Percentiles rank a stretch among this genome's conserved stretches.
These are phyloP conservation scores for Amaranthus palmeri DNA, from an alignment of 148 eudicot species.

Conservation along the genomic window DNA sequence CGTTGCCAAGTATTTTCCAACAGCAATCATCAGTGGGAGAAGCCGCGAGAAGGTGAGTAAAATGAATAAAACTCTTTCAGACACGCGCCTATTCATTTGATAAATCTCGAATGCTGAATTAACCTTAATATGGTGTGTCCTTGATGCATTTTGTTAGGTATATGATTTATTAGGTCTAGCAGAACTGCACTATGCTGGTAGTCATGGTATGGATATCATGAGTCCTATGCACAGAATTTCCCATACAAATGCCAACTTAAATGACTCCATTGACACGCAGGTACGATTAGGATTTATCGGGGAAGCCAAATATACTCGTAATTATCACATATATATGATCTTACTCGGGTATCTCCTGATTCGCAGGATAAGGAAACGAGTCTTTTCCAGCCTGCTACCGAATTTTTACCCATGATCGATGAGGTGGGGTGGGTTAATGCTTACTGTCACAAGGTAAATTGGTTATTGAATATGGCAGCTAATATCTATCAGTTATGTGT, in stretches of 20 bases:
- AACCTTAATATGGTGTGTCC: background rate
- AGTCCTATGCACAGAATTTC: slow-evolving; percentile 39
- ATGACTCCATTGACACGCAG: slow-evolving; percentile 42
- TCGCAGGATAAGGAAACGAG: slow-evolving; percentile 52
- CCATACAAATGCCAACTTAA: slow-evolving; percentile 26
- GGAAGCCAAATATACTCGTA: too few species aligned
- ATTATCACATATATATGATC: too few species aligned
- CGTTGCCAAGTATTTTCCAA: slow-evolving; percentile 69
- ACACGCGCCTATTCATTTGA: background rate
- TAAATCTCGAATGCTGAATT: background rate
- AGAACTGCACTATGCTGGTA: slow-evolving; percentile 85
- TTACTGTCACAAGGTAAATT: background rate
- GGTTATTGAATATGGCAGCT: background rate
- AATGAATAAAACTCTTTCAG: background rate
- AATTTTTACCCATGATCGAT: slow-evolving; percentile 66
- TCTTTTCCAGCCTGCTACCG: slow-evolving; percentile 84
- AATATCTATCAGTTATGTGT: background rate
- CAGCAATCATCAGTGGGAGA: slow-evolving; percentile 85
- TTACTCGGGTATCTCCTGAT: too few species aligned
- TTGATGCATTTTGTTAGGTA: slow-evolving; percentile 42
- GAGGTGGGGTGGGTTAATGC: slow-evolving; percentile 40
- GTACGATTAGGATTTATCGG: too few species aligned
- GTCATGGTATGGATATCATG: slow-evolving; percentile 97
- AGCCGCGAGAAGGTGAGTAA: slow-evolving; percentile 61
- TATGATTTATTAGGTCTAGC: slow-evolving; percentile 64